Evolutionary conservation across 2,329 filamentous ascomycete genomes (phyloP).

Genomic region (Beauveria pseudobassiana): DNA sequence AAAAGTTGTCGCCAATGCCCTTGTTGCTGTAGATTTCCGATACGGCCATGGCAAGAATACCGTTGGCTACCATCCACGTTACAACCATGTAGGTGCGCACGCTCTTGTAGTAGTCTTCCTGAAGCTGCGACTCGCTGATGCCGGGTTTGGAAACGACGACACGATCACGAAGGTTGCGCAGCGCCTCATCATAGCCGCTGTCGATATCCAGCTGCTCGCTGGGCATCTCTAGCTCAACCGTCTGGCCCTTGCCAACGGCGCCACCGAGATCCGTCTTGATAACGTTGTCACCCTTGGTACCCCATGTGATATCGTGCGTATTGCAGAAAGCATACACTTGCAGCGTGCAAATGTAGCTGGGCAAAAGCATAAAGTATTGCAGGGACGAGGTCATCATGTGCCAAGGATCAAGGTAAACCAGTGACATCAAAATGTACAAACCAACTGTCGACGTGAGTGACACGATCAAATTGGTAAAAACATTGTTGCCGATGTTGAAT

Average conservation of each 20-base stretch:
- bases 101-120: constrained; percentile 97
- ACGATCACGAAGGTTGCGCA: constrained; percentile 89
- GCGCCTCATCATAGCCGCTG: constrained; percentile 91
- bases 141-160: constrained; percentile 65
- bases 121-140: constrained; percentile 69
- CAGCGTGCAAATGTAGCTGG: constrained; percentile 90
- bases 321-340: constrained; percentile 99
- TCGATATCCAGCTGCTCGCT: constrained; percentile 97
- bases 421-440: constrained; percentile 92
- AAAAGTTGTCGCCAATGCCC: constrained; percentile 73
- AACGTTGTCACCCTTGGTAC: constrained; percentile 96
- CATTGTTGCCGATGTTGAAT: constrained; percentile 67
- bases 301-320: constrained; percentile 98
- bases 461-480: constrained; percentile 92
- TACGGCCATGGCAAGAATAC: constrained; percentile 86
- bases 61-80: constrained; percentile 88
- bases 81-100: constrained; percentile 98
- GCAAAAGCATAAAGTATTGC: constrained; percentile 90
- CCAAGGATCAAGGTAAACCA: constrained; percentile 96
- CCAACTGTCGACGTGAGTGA: constrained; percentile 84
- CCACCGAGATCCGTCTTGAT: constrained; percentile 87
- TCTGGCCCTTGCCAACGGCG: constrained; percentile 69
- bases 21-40: constrained; percentile 73
- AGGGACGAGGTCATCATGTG: constrained; percentile 91
- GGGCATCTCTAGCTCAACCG: constrained; percentile 95